These are phyloP conservation scores for Cryptococcus sp. DNA, from an alignment of 1,284 basidiomycete genomes.

Conservation along the genomic window DNA sequence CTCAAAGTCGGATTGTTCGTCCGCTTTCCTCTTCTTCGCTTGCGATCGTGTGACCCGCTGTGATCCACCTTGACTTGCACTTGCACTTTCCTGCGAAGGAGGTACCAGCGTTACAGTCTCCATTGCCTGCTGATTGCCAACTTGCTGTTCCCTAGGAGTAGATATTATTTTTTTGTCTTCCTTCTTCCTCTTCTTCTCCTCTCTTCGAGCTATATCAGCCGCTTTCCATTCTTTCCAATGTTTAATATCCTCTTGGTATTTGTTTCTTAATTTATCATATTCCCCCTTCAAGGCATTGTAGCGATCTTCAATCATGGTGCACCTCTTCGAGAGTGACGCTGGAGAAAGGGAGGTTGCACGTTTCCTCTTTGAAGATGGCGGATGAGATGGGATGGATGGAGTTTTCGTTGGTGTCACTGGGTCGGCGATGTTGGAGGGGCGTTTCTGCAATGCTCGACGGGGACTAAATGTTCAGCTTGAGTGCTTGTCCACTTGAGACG, in stretches of 20 bases:
- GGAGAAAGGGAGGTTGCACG: background rate
- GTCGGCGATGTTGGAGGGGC: slow-evolving; percentile 16
- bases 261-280: slow-evolving; percentile 17
- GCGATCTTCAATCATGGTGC: slow-evolving; percentile 20
- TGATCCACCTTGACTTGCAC: background rate
- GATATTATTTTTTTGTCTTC: slow-evolving; percentile 12
- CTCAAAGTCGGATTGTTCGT: background rate
- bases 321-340: slow-evolving; percentile 6
- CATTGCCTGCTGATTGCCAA: background rate
- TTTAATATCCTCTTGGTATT: slow-evolving; percentile 18
- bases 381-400: slow-evolving; percentile 1
- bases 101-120: background rate
- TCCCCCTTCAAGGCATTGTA: slow-evolving; percentile 22
- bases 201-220: slow-evolving; percentile 19
- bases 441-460: slow-evolving; percentile 13
- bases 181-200: slow-evolving; percentile 19
- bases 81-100: background rate
- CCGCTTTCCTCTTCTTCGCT: background rate
- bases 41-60: background rate
- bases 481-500: too few relatives aligned
- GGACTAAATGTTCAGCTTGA: slow-evolving; percentile 5
- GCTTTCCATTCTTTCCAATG: slow-evolving; percentile 36
- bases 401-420: slow-evolving; percentile 10
- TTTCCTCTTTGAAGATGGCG: background rate
- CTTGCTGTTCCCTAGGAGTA: background rate